Percentiles rank a stretch among this genome's conserved stretches.
Evolutionary conservation across 768 basidiomycete species (phyloP).

Genomic region (Trichaptum fuscoviolaceum): DNA sequence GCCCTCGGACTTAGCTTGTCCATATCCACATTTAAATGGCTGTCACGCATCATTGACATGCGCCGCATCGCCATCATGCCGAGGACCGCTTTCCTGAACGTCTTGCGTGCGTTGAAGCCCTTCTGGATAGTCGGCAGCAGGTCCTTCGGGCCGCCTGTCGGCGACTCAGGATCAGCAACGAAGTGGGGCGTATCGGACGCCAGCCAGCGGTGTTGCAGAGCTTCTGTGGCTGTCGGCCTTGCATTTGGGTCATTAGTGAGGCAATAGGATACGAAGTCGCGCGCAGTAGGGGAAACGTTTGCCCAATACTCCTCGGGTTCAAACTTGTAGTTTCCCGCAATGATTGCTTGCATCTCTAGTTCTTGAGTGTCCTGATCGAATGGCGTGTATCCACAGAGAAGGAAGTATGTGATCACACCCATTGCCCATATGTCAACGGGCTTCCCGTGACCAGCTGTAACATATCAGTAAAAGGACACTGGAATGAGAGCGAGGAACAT

Average conservation of each 20-base stretch:
- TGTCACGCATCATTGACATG: slow-evolving; percentile 53
- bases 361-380: slow-evolving; percentile 89
- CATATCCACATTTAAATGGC: slow-evolving; percentile 6
- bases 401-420: slow-evolving; percentile 97
- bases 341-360: slow-evolving; percentile 94
- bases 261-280: slow-evolving; percentile 76
- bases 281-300: slow-evolving; percentile 78
- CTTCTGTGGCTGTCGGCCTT: slow-evolving; percentile 75
- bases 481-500: slow-evolving; percentile 19
- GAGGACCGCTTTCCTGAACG: slow-evolving; percentile 85
- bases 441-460: slow-evolving; percentile 80
- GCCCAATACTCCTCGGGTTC: slow-evolving; percentile 85
- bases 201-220: slow-evolving; percentile 67
- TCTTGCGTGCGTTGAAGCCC: slow-evolving; percentile 82
- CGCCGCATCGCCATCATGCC: slow-evolving; percentile 83
- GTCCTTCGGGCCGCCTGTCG: slow-evolving; percentile 61
- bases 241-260: slow-evolving; percentile 76
- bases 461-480: slow-evolving; percentile 2
- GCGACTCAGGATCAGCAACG: slow-evolving; percentile 54
- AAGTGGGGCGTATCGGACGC: slow-evolving; percentile 63
- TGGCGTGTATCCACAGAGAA: slow-evolving; percentile 90
- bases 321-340: slow-evolving; percentile 89
- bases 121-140: slow-evolving; percentile 86
- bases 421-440: slow-evolving; percentile 97
- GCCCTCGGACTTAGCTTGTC: slow-evolving; percentile 31